phyloP scores from a whole-genome alignment of 2,329 filamentous ascomycete genomes.

The Trichophyton mentagrophytes region DNA sequence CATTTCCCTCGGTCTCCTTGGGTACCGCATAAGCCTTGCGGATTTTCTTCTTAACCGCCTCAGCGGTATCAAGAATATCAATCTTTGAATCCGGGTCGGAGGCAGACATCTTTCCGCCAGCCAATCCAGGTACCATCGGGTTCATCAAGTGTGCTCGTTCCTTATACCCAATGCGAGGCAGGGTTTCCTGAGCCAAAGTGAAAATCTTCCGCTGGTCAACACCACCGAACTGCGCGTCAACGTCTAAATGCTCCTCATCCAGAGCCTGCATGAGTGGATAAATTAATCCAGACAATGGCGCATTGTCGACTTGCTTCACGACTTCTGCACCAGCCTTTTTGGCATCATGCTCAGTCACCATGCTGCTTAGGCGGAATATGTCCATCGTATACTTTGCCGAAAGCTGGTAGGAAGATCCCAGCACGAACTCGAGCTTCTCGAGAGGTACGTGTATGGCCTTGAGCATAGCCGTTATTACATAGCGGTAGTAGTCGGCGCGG shows the following conservation, averaged over 20 bases:
- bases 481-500: slow-evolving; percentile 66
- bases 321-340: slow-evolving; percentile 87
- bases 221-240: slow-evolving; percentile 80
- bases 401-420: slow-evolving; percentile 63
- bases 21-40: slow-evolving; percentile 73
- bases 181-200: slow-evolving; percentile 66
- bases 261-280: slow-evolving; percentile 83
- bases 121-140: slow-evolving; percentile 78
- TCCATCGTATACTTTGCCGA: slow-evolving; percentile 68
- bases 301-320: slow-evolving; percentile 78
- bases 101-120: slow-evolving; percentile 76
- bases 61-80: slow-evolving; percentile 71
- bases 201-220: slow-evolving; percentile 83
- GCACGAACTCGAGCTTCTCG: slow-evolving; percentile 60
- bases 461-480: slow-evolving; percentile 56
- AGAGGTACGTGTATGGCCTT: slow-evolving; percentile 61
- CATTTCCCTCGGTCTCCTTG: slow-evolving; percentile 68
- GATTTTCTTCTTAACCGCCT: slow-evolving; percentile 67
- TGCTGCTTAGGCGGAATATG: slow-evolving; percentile 59
- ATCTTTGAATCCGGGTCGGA: slow-evolving; percentile 58
- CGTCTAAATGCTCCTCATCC: slow-evolving; percentile 78
- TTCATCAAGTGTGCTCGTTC: slow-evolving; percentile 65
- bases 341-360: slow-evolving; percentile 65
- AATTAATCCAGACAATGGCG: slow-evolving; percentile 58
- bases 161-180: slow-evolving; percentile 76